Evolutionary conservation across 495 filamentous ascomycete species (phyloP).

Genomic region (Saxophila tyrrhenica): DNA sequence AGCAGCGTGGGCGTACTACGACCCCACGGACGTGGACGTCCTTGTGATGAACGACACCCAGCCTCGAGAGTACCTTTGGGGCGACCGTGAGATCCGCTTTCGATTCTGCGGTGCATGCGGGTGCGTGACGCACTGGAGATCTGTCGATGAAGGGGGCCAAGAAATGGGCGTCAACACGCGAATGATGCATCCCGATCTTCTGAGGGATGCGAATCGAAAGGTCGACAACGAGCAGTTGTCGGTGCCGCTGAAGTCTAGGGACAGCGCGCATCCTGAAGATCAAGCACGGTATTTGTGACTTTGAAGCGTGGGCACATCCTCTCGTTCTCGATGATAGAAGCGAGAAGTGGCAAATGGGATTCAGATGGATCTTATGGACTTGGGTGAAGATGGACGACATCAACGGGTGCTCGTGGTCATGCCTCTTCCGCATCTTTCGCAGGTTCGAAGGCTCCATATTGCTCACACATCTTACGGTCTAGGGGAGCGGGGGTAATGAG

Average conservation of each 20-base stretch:
- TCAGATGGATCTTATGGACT: too few species aligned
- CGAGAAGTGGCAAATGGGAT: too few species aligned
- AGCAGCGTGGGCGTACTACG: slow-evolving; percentile 30
- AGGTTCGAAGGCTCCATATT: too few species aligned
- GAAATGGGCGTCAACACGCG: slow-evolving; percentile 12
- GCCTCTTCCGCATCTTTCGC: too few species aligned
- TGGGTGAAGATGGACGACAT: too few species aligned
- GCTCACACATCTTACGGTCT: too few species aligned
- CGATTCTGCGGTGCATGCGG: slow-evolving; percentile 17
- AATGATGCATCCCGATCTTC: slow-evolving; percentile 12
- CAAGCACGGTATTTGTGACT: slow-evolving; percentile 11
- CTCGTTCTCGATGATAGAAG: too few species aligned
- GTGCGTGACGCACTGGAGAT: slow-evolving; percentile 7
- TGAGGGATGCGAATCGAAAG: slow-evolving; percentile 13
- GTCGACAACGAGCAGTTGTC: slow-evolving; percentile 8
- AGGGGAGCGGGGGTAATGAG: too few species aligned
- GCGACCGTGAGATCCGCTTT: slow-evolving; percentile 15
- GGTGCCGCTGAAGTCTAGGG: slow-evolving; percentile 10
- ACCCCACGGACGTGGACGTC: slow-evolving; percentile 23
- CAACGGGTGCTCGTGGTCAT: too few species aligned
- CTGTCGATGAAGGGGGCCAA: background rate
- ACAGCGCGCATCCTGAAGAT: slow-evolving; percentile 15
- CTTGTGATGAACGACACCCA: slow-evolving; percentile 10
- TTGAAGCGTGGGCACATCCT: too few species aligned
- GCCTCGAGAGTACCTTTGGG: slow-evolving; percentile 14